These are phyloP conservation scores for Fusarium penzigii DNA, from an alignment of 2,329 filamentous ascomycete genomes.

Conservation along the genomic window DNA sequence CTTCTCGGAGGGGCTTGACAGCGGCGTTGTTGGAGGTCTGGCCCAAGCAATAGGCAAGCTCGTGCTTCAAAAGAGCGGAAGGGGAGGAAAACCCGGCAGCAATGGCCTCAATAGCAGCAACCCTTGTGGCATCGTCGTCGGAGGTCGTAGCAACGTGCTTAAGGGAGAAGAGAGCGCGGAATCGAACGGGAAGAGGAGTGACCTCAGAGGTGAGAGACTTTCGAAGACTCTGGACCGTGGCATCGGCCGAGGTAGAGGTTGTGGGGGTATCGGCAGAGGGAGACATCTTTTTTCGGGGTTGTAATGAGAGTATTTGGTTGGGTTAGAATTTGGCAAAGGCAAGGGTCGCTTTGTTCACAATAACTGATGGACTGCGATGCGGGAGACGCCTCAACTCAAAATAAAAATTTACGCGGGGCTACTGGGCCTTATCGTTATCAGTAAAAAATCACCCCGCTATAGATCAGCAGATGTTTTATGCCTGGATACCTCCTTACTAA, in stretches of 20 bases:
- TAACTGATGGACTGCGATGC: constrained; percentile 6
- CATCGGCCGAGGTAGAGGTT: constrained; percentile 23
- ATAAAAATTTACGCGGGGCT: constrained; percentile 40
- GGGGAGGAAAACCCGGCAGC: constrained; percentile 82
- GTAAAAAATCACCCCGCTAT: constrained; percentile 17
- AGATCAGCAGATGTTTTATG: background rate
- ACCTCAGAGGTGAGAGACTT: constrained; percentile 78
- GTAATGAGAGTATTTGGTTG: constrained; percentile 6
- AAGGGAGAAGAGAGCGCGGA: constrained; percentile 95
- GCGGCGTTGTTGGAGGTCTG: constrained; percentile 81
- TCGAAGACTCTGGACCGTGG: constrained; percentile 65
- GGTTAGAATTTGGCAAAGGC: constrained; percentile 2
- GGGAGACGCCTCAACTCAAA: constrained; percentile 18
- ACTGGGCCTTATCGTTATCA: constrained; percentile 29
- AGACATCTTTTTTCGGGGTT: constrained; percentile 23
- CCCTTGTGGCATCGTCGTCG: constrained; percentile 58
- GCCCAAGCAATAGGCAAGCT: constrained; percentile 94
- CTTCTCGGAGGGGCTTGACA: constrained; percentile 69
- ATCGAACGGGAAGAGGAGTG: constrained; percentile 82
- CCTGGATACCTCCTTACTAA: no score
- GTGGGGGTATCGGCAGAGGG: constrained; percentile 25
- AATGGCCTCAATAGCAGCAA: constrained; percentile 72
- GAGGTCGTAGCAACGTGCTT: constrained; percentile 82
- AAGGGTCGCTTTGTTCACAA: constrained; percentile 9
- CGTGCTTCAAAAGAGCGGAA: constrained; percentile 91